A percentile compares a stretch with the other conserved stretches of the same genome.
phyloP scores from a whole-genome alignment of 768 basidiomycete species.

The Epithele typhae region DNA sequence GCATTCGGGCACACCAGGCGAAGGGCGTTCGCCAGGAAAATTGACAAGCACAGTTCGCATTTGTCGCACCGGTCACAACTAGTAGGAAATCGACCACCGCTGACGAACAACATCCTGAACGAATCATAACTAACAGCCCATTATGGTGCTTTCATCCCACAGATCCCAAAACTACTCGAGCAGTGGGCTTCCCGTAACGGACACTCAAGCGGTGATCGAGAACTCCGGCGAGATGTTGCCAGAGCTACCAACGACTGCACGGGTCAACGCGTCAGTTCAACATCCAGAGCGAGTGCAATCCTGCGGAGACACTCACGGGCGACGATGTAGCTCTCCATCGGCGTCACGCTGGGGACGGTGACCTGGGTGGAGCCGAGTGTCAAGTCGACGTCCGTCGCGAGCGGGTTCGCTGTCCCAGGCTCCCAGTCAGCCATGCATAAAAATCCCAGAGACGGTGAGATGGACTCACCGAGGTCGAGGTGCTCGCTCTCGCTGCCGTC shows the following conservation, averaged over 20 bases:
- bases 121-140: too few relatives aligned
- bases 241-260: conserved; percentile 42
- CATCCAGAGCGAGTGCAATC: too few relatives aligned
- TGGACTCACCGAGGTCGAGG: conserved; percentile 41
- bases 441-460: neutral
- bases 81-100: too few relatives aligned
- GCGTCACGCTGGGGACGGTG: conserved; percentile 32
- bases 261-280: neutral
- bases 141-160: too few relatives aligned
- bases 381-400: conserved; percentile 37
- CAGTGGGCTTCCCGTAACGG: too few relatives aligned
- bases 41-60: too few relatives aligned
- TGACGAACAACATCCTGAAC: too few relatives aligned
- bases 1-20: too few relatives aligned
- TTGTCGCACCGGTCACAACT: too few relatives aligned
- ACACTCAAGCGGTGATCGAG: conserved; percentile 17
- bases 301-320: conserved; percentile 30
- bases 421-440: neutral
- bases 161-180: too few relatives aligned
- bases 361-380: conserved; percentile 32
- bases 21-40: too few relatives aligned
- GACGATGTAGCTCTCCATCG: conserved; percentile 39
- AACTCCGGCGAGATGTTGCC: conserved; percentile 29
- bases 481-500: conserved; percentile 28
- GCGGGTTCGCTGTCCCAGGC: conserved; percentile 33